These are phyloP conservation scores for Colletotrichum sojae DNA, from an alignment of 2,329 filamentous ascomycete genomes.

Conservation along the genomic window DNA sequence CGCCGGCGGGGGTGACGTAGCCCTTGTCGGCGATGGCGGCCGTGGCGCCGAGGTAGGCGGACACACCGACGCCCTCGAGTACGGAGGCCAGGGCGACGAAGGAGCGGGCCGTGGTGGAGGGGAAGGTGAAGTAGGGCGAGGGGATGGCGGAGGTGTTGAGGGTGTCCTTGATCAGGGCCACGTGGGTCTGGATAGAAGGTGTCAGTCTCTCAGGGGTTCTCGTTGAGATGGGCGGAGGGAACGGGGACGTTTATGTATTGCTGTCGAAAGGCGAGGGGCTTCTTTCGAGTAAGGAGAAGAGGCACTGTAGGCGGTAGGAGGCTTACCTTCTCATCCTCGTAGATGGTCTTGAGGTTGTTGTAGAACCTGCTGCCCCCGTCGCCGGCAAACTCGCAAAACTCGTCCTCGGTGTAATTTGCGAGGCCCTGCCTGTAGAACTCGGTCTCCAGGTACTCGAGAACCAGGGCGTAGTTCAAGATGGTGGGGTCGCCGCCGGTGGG, in stretches of 20 bases:
- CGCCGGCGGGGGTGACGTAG: slow-evolving; percentile 73
- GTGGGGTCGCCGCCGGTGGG: slow-evolving; percentile 44
- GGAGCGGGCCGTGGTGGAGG: slow-evolving; percentile 66
- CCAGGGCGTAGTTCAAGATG: slow-evolving; percentile 63
- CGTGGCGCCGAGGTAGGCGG: slow-evolving; percentile 74
- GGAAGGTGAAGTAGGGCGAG: slow-evolving; percentile 64
- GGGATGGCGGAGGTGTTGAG: slow-evolving; percentile 62
- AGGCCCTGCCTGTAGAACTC: slow-evolving; percentile 75
- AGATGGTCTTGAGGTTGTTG: slow-evolving; percentile 69
- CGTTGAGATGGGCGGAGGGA: too few relatives aligned
- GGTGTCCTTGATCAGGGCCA: slow-evolving; percentile 66
- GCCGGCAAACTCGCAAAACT: slow-evolving; percentile 68
- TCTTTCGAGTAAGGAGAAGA: not conserved
- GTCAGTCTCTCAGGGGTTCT: not conserved
- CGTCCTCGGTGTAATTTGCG: slow-evolving; percentile 65
- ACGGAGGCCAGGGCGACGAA: slow-evolving; percentile 75
- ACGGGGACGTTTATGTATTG: not conserved
- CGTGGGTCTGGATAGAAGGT: slow-evolving; percentile 64
- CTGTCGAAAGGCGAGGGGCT: not conserved
- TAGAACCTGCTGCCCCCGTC: slow-evolving; percentile 62
- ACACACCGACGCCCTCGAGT: slow-evolving; percentile 76
- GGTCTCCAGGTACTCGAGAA: slow-evolving; percentile 71
- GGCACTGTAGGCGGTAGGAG: not conserved
- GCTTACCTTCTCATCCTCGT: slow-evolving; percentile 63
- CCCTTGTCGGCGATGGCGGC: slow-evolving; percentile 68